Evolutionary conservation across 2,329 filamentous ascomycete species (phyloP).

Genomic region (Bipolaris cookei): DNA sequence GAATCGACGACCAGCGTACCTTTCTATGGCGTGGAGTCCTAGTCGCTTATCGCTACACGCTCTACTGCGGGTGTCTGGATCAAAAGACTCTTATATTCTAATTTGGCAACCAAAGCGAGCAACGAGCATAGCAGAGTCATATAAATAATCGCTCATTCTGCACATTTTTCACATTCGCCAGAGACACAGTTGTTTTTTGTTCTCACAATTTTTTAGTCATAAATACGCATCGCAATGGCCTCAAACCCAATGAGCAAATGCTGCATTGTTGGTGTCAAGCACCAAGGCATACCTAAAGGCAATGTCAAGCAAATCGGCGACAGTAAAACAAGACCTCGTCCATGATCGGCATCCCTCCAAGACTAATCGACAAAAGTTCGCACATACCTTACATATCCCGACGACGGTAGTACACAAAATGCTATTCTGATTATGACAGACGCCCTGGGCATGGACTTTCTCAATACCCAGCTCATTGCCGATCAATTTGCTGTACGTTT

Average conservation of each 20-base stretch:
- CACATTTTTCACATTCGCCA: no score
- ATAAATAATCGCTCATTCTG: not conserved
- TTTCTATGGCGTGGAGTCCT: not conserved
- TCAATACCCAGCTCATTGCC: conserved; percentile 65
- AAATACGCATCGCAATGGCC: conserved; percentile 50
- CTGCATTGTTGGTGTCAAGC: conserved; percentile 59
- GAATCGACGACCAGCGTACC: not conserved
- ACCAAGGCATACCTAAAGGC: conserved; percentile 58
- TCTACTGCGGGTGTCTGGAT: not conserved
- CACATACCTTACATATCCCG: conserved; percentile 63
- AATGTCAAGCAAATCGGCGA: conserved; percentile 56
- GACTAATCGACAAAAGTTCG: conserved; percentile 50
- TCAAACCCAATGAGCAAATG: conserved; percentile 58
- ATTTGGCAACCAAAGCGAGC: not conserved
- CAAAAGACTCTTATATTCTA: not conserved
- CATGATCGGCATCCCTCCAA: not conserved
- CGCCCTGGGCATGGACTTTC: conserved; percentile 63
- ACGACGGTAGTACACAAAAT: conserved; percentile 59
- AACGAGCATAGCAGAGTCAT: not conserved
- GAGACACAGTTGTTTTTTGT: no score
- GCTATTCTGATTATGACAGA: conserved; percentile 63
- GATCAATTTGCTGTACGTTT: conserved; percentile 71
- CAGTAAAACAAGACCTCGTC: conserved; percentile 38
- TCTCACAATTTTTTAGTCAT: not conserved
- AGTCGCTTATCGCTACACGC: not conserved